phyloP scores from a whole-genome alignment of 2,329 filamentous ascomycete species.

The Sclerotinia subarctica region DNA sequence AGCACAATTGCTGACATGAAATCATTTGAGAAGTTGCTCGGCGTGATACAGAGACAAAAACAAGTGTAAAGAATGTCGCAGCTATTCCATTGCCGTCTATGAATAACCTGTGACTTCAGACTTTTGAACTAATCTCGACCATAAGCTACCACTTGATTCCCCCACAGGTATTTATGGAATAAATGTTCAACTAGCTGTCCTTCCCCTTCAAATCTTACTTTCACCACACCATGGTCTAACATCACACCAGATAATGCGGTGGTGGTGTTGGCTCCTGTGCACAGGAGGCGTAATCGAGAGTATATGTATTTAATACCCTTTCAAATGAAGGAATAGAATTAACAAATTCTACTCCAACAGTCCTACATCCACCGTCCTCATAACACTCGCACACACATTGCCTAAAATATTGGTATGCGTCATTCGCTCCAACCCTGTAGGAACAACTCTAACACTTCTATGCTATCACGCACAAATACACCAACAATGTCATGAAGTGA shows the following conservation, averaged over 20 bases:
- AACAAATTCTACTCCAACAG: background rate
- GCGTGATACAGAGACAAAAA: conserved; percentile 2
- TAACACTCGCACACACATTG: background rate
- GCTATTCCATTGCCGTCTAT: background rate
- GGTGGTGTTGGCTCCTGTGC: background rate
- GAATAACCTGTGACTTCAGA: background rate
- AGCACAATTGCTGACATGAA: background rate
- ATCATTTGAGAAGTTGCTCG: background rate
- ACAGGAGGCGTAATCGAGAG: background rate
- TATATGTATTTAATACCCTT: background rate
- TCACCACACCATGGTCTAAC: background rate
- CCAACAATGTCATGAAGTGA: background rate
- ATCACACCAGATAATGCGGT: background rate
- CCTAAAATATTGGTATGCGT: background rate
- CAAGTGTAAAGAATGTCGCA: background rate
- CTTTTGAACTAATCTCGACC: background rate
- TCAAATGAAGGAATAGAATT: background rate
- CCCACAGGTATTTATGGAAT: conserved; percentile 1
- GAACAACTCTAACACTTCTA: background rate
- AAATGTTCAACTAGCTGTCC: background rate
- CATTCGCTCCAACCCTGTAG: background rate
- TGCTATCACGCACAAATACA: background rate
- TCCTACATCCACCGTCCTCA: background rate
- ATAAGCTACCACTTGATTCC: conserved; percentile 1
- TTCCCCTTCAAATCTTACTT: background rate